Conservation (phyloP, 306 rosid genomes). For the Quercus mongolica region DNA sequence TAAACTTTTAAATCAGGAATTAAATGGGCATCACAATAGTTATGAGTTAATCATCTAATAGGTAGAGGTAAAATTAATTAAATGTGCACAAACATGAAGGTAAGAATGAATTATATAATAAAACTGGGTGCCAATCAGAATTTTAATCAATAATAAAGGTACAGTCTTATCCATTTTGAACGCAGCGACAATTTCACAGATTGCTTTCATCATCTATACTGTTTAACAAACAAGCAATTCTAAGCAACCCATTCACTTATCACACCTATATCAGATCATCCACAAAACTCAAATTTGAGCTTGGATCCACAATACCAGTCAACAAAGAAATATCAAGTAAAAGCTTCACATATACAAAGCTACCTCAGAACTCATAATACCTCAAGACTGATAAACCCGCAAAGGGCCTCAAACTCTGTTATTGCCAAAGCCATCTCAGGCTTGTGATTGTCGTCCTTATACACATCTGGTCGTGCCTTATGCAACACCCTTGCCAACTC, state of each 20-base stretch:
- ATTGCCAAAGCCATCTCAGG: slow-evolving; percentile 96
- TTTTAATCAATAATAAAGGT: not conserved
- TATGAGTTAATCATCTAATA: not conserved
- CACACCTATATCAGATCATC: not conserved
- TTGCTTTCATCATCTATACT: not conserved
- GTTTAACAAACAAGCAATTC: slow-evolving; percentile 8
- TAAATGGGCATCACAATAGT: not conserved
- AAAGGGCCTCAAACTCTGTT: slow-evolving; percentile 81
- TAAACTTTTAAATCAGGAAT: not conserved
- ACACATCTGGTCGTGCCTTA: slow-evolving; percentile 59
- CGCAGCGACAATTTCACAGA: not conserved
- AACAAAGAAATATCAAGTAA: not conserved
- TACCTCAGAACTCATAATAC: slow-evolving; percentile 21
- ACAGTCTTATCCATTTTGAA: not conserved
- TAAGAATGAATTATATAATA: not conserved
- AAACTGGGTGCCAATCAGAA: not conserved
- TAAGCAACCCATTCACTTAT: not conserved
- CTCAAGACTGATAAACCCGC: slow-evolving; percentile 77
- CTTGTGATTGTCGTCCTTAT: slow-evolving; percentile 91
- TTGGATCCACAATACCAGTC: not conserved
- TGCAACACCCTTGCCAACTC: slow-evolving; percentile 78
- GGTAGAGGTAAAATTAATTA: not conserved
- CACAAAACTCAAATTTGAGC: slow-evolving; percentile 9
- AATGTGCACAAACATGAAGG: not conserved
- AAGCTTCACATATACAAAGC: not conserved